Evolutionary conservation across 148 eudicot species (phyloP), one percentile per base, ranked within the genome.

Genomic region (Chenopodium quinoa): DNA sequence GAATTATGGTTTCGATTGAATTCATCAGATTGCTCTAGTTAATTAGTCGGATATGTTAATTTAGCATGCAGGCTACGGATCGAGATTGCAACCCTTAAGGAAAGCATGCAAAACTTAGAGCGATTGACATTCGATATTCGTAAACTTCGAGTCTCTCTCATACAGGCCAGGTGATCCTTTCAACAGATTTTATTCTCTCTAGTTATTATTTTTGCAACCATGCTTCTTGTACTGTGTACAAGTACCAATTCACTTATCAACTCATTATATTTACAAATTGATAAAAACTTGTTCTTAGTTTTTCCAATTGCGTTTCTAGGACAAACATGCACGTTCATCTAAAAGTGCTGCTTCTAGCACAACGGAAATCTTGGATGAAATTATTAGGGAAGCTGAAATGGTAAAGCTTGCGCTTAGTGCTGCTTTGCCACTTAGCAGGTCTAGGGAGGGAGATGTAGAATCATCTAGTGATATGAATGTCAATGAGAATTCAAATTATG

Each of bases 401-500:
- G 78, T 97, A 47, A 94, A 89, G 81, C 94, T 90, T 52, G 99
- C 99, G 40, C 93, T 97, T 23, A 82, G 99, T 75, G 94, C 90
- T 82, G 93, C 95, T 64, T 92, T 93, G 82, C 99, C 99, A 62
- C 86, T 92, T 76, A 94, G 98, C 73, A 94, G 98, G 98, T 91
- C 93, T 17, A 94, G 87, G 4, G 90, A 86, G 81, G 84, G 81
- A 25, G 91, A 84, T 84, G 73, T 70, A 10, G 82, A 80, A 44
- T 84, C 88, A 17, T 71, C 71, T 68, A 80, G 71, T 64, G 80
- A 89, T 9, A 46, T 27, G 76, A 31, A 27, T 48, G 80, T 31
- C 16, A 78, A 85, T 54, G 87, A 87, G 47, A 37, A 75, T 50
- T 52, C 37, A 5, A 73, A 81, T 62, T 37, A 31, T 34, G 85